Evolutionary conservation across 23 red algal genomes (phyloP).

Genomic region (Gracilaria domingensis): DNA sequence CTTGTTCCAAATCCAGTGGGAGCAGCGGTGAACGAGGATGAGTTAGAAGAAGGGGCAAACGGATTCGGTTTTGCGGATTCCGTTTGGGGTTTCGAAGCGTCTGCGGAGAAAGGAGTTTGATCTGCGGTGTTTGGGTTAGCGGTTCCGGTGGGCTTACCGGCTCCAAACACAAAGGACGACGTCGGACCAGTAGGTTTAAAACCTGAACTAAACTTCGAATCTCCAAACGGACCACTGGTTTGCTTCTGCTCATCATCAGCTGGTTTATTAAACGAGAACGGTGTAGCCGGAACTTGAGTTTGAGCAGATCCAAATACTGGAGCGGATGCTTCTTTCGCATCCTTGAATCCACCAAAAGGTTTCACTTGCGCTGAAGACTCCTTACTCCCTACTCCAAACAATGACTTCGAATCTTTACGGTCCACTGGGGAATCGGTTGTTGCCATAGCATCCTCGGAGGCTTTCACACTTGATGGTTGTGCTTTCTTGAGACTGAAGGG

Average conservation of each 20-base stretch:
- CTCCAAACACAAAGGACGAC: slow-evolving; percentile 36
- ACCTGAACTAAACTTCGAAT: slow-evolving; percentile 37
- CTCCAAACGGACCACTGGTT: slow-evolving; percentile 34
- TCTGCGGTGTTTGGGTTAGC: neutral
- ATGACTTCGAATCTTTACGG: neutral
- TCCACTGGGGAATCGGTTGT: neutral
- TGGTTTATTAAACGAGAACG: slow-evolving; percentile 7
- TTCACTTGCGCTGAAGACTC: neutral
- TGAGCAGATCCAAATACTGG: slow-evolving; percentile 4
- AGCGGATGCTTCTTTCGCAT: neutral
- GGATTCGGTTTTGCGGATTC: slow-evolving; percentile 1
- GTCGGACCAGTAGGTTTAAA: slow-evolving; percentile 12
- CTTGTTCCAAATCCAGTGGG: slow-evolving; percentile 13
- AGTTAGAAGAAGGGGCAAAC: neutral
- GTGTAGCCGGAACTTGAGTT: neutral
- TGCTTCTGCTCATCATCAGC: neutral
- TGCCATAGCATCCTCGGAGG: slow-evolving; percentile 26
- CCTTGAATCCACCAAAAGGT: slow-evolving; percentile 14
- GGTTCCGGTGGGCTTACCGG: neutral
- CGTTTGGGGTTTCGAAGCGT: neutral
- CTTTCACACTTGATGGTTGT: neutral
- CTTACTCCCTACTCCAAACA: neutral
- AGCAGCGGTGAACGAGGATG: neutral
- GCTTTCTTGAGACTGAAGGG: slow-evolving; percentile 26
- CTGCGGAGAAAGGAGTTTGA: neutral